Conservation (phyloP, 2,329 filamentous ascomycete genomes). For the Hypoxylon rubiginosum region DNA sequence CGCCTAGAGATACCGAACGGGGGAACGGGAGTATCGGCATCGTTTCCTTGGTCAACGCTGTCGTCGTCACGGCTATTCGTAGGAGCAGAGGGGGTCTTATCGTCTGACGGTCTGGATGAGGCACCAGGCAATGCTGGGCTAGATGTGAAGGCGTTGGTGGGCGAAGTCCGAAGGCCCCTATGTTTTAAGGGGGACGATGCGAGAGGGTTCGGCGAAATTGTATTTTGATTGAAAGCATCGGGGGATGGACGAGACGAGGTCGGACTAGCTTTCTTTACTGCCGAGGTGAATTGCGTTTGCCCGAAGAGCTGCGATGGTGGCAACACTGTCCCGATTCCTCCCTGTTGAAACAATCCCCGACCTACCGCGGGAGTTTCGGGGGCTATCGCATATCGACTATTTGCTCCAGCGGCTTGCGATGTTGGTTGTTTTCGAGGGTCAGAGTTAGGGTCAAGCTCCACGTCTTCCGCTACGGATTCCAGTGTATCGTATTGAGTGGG, state of each 20-base stretch:
- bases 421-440: constrained; percentile 43
- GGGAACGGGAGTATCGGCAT: constrained; percentile 37
- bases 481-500: constrained; percentile 55
- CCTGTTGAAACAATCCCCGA: constrained; percentile 62
- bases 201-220: constrained; percentile 61
- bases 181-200: constrained; percentile 65
- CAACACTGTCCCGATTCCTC: constrained; percentile 50
- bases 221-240: constrained; percentile 58
- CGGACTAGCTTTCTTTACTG: constrained; percentile 64
- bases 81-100: constrained; percentile 33
- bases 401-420: constrained; percentile 57
- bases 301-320: constrained; percentile 67
- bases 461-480: constrained; percentile 41
- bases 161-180: constrained; percentile 62
- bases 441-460: constrained; percentile 26
- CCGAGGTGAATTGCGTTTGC: constrained; percentile 68
- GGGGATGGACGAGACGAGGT: constrained; percentile 72
- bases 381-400: constrained; percentile 38
- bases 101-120: constrained; percentile 42
- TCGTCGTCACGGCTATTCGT: constrained; percentile 29
- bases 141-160: constrained; percentile 57
- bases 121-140: constrained; percentile 54
- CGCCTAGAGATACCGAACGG: constrained; percentile 23
- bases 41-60: constrained; percentile 22
- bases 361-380: constrained; percentile 65